Conservation (phyloP, 116 monocot species). For the Thalassia testudinum region DNA sequence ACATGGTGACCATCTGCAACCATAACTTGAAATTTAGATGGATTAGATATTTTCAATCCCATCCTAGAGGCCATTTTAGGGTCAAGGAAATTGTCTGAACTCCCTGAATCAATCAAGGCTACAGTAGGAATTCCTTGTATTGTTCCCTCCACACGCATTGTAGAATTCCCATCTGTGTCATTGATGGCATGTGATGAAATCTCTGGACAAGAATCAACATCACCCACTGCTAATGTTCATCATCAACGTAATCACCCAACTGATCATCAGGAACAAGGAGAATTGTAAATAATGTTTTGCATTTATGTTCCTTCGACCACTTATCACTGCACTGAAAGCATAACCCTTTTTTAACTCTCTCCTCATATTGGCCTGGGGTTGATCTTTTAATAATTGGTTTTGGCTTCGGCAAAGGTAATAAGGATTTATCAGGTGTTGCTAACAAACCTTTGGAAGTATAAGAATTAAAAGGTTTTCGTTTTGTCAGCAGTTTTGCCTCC, state of each 20-base stretch:
- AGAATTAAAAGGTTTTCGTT: too few relatives aligned
- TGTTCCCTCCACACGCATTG: not conserved
- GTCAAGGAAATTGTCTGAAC: not conserved
- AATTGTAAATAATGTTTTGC: not conserved
- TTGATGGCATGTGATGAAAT: not conserved
- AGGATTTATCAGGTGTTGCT: too few relatives aligned
- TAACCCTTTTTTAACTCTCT: not conserved
- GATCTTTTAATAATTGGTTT: not conserved
- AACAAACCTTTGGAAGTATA: too few relatives aligned
- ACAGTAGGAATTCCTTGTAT: too few relatives aligned
- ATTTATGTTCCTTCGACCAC: not conserved
- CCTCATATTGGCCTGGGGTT: too few relatives aligned
- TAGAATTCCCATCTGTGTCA: not conserved
- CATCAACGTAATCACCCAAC: too few relatives aligned
- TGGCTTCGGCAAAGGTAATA: too few relatives aligned
- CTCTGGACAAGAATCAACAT: too few relatives aligned
- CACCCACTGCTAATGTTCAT: too few relatives aligned
- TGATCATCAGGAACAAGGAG: not conserved
- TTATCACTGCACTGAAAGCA: slow-evolving; percentile 2
- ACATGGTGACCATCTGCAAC: not conserved
- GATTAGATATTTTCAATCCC: not conserved
- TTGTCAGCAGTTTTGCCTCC: too few relatives aligned
- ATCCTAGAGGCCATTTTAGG: not conserved
- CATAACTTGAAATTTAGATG: not conserved
- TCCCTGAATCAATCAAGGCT: not conserved